Base-by-base conservation (phyloP, 768 basidiomycete species). In the Infundibulicybe gibba region DNA sequence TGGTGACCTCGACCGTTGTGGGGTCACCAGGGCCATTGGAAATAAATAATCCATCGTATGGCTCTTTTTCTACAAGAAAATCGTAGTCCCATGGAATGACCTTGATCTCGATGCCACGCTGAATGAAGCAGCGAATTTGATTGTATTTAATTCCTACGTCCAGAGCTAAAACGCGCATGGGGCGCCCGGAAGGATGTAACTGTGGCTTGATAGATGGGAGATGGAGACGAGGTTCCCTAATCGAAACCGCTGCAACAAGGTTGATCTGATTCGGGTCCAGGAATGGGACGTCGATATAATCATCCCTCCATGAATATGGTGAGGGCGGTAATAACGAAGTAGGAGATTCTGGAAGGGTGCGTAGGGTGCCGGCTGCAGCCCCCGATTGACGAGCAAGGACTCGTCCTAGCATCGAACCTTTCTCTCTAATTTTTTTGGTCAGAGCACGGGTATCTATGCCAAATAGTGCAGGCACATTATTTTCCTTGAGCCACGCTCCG, bases 61-160 rank as follows among this genome's bases (percentile, higher is more conserved):
- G 83, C 56, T 90, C 88, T 0, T 65, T 42, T 49, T 97, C 92
- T 2, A 75, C 65, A 20, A 88, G 70, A 64, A 94, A 92, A 68
- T 98, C 88, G 63, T 94, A 90, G 62, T 98, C 77, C 95, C 95
- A 99, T 20, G 97, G 94, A 6, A 98, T 90, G 44, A 97, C 92
- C 69, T 98, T 97, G 62, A 98, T 75, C 65, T 98, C 92, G 32
- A 97, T 81, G 41, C 97, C 97, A 31, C 97, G 87, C 32, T 81
- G 75, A 37, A 80, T 82, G 70, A 99, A 97, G 73, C 97, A 99
- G 31, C 97, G 81, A 56, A 98, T 94, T 67, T 99, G 97, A 67
- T 98, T 98, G 74, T 90, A 97, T 69, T 99, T 99, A 91, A 98
- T 98, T n/a, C 97, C 97, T 43, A 98, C 95, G 63, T 99, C 97